Percentiles rank a stretch among this genome's conserved stretches.
Conservation (phyloP, 306 rosid genomes). For the Bauhinia variegata region DNA sequence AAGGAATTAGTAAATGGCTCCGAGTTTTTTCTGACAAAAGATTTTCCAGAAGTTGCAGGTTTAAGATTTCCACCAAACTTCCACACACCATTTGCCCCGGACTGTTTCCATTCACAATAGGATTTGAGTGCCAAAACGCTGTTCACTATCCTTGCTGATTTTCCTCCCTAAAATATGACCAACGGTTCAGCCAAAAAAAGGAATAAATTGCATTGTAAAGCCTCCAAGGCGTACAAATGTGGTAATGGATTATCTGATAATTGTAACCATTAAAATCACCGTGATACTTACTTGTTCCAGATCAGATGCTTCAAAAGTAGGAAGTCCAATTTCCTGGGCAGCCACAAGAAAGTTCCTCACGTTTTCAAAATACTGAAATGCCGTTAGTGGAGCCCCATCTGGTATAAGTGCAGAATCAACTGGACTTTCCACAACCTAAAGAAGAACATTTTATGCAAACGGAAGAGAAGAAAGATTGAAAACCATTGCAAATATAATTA, state of each 20-base stretch:
- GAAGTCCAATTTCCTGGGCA: conserved; percentile 77
- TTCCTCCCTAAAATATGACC: conserved; percentile 72
- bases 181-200: conserved; percentile 14
- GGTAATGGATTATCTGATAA: conserved; percentile 19
- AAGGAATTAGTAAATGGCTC: conserved; percentile 85
- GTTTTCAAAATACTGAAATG: conserved; percentile 93
- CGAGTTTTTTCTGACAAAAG: conserved; percentile 75
- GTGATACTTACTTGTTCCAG: conserved; percentile 80
- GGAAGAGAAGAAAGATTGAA: not conserved
- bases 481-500: not conserved
- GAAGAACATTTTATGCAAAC: not conserved
- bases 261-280: conserved; percentile 17
- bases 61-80: conserved; percentile 87
- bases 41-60: conserved; percentile 52
- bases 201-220: conserved; percentile 18
- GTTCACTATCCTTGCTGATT: conserved; percentile 77
- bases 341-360: conserved; percentile 90
- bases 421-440: conserved; percentile 93
- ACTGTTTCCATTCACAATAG: conserved; percentile 84
- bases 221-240: not conserved
- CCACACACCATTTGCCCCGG: conserved; percentile 81
- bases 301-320: conserved; percentile 93
- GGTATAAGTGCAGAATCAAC: conserved; percentile 74
- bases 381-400: conserved; percentile 90
- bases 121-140: conserved; percentile 85